Evolutionary conservation across 2,329 filamentous ascomycete genomes (phyloP).

Genomic region (Exophiala dermatitidis): DNA sequence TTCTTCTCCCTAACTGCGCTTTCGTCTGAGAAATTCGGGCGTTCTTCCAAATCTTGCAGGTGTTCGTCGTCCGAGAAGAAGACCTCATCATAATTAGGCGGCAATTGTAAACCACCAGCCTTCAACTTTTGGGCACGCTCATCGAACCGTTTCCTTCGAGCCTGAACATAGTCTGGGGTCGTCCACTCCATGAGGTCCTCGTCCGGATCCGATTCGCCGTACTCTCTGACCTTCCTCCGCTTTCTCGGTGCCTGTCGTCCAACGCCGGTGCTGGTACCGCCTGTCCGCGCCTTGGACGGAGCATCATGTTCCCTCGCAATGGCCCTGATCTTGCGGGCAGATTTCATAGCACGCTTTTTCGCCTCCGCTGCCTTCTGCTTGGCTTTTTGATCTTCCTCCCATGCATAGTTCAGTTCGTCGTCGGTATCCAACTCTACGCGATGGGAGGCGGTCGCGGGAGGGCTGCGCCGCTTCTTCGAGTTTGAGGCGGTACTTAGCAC

Average conservation of each 20-base stretch:
- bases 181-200: constrained; percentile 51
- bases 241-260: constrained; percentile 26
- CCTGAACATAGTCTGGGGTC: constrained; percentile 65
- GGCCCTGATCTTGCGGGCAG: constrained; percentile 49
- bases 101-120: constrained; percentile 63
- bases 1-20: constrained; percentile 63
- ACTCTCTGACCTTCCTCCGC: constrained; percentile 34
- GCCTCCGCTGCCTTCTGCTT: constrained; percentile 3
- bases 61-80: constrained; percentile 66
- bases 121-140: constrained; percentile 51
- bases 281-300: constrained; percentile 38
- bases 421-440: constrained; percentile 10
- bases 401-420: constrained; percentile 18
- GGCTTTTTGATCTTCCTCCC: constrained; percentile 6
- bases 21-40: constrained; percentile 58
- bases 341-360: constrained; percentile 1
- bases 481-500: background rate
- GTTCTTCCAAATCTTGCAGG: constrained; percentile 57
- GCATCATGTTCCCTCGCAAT: constrained; percentile 47
- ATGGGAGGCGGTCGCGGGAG: background rate
- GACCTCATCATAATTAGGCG: constrained; percentile 68
- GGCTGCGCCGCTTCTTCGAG: background rate
- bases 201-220: constrained; percentile 45
- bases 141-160: constrained; percentile 64
- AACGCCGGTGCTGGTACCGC: constrained; percentile 26